Conservation (phyloP, 208 protist species). For the Leishmania tarentolae region DNA sequence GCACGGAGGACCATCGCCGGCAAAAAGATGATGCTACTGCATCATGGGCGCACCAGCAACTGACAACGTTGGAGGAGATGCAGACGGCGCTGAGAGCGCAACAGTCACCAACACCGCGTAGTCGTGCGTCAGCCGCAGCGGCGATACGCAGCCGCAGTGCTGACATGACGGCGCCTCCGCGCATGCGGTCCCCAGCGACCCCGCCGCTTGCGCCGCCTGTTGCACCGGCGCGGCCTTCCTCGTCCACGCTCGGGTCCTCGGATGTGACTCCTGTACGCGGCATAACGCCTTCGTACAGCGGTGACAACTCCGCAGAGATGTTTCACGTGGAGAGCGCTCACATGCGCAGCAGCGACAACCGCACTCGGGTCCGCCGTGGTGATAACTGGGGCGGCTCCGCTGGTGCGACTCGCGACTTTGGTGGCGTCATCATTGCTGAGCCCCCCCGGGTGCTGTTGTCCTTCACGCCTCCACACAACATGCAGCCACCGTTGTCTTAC, state of each 20-base stretch:
- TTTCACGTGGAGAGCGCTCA: background rate
- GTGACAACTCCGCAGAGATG: slow-evolving; percentile 1
- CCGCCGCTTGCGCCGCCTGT: background rate
- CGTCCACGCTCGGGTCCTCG: background rate
- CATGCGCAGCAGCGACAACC: slow-evolving; percentile 4
- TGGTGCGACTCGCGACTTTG: background rate
- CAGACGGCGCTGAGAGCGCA: slow-evolving; percentile 28
- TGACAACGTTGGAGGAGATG: slow-evolving; percentile 29
- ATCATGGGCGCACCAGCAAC: slow-evolving; percentile 29
- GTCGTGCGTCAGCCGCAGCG: slow-evolving; percentile 7
- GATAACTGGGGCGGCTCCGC: background rate
- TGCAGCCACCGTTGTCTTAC: background rate
- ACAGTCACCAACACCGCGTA: slow-evolving; percentile 27
- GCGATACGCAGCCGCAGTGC: background rate
- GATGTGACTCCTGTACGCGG: slow-evolving; percentile 1
- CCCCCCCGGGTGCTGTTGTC: slow-evolving; percentile 8
- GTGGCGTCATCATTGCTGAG: background rate
- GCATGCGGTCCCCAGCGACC: slow-evolving; percentile 2
- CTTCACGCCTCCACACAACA: background rate
- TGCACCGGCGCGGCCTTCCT: background rate
- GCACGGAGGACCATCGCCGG: background rate
- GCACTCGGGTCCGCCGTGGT: background rate
- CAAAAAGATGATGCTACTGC: slow-evolving; percentile 1
- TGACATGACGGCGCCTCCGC: background rate
- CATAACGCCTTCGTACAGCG: background rate